Evolutionary conservation across 2,329 filamentous ascomycete genomes (phyloP).

Genomic region (Penicillium sp.): DNA sequence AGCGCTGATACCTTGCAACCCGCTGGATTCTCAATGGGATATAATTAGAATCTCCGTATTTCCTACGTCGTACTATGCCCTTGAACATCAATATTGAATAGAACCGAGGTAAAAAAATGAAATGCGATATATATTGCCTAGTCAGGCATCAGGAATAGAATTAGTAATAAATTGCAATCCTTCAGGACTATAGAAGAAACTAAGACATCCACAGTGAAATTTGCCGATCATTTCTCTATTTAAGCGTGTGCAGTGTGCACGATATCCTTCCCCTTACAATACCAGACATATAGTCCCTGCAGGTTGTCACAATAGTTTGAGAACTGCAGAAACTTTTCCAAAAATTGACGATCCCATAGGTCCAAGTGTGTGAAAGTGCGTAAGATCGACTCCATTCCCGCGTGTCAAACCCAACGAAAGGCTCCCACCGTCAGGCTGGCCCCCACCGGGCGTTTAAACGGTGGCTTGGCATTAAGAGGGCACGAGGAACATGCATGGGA

Average conservation of each 20-base stretch:
- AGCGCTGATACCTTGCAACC: conserved; percentile 3
- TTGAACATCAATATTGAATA: neutral
- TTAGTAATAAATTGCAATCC: neutral
- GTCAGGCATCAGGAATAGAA: neutral
- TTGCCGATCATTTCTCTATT: conserved; percentile 2
- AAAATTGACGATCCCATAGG: neutral
- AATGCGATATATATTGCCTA: neutral
- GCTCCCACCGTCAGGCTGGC: neutral
- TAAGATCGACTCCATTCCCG: conserved; percentile 23
- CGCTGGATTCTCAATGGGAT: conserved; percentile 1
- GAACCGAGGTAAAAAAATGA: neutral
- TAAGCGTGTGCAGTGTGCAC: neutral
- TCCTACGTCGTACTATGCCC: neutral
- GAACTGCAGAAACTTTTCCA: neutral
- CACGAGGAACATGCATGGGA: conserved; percentile 6
- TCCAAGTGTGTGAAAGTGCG: conserved; percentile 2
- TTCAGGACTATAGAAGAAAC: neutral
- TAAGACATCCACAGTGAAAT: neutral
- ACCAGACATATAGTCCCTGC: neutral
- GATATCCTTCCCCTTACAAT: neutral
- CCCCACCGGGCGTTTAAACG: conserved; percentile 23
- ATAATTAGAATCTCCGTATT: neutral
- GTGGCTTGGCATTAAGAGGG: conserved; percentile 10
- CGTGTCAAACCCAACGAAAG: conserved; percentile 18
- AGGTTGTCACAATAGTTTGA: neutral